Evolutionary conservation across 106 monocot genomes (phyloP), one percentile per base, ranked within the genome.

Genomic region (Phalaenopsis equestris): DNA sequence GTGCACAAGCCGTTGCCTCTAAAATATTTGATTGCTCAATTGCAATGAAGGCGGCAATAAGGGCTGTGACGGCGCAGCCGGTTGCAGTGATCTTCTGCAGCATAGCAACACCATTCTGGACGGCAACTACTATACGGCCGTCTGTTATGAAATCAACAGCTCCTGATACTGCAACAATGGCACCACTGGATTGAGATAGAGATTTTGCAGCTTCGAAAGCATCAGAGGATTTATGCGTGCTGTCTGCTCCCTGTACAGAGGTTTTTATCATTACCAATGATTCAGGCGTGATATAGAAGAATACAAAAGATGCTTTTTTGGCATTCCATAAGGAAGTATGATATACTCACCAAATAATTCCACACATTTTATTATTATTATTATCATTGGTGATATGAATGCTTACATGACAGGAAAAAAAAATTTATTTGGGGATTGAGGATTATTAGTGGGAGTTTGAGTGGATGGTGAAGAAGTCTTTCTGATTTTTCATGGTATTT

Each of bases 31-130:
- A 83, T 8, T 88, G 92, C 46, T 89, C 83, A 16, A 91, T 84
- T 1, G 97, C 89, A 73, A 94, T 87, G 75, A 94, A 98, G 65
- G 94, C 92, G 7, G 96, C 83, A 36, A 94, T 87, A 15, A 97
- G 89, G 1, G 96, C 96, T 14, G 90, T 94, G 74, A 90, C 91
- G 0, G 92, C 89, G 75, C 94, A 94, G 12, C 94, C 96, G 7
- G 90, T 94, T 11, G 92, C 96, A 0, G 96, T 94, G 70, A 94
- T 92, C 81, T 90, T 94, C 82, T 92, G 97, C 89, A 98, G 76
- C 94, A 98, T 91, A 36, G 87, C 47, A 24, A 89, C 92, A 2
- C 94, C 92, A 78, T 94, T 94, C 45, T 48, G 65, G 15, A 74
- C 87, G 4, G 79, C 86, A 17, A 94, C 79, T 5, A 87, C 86